Base-by-base conservation (phyloP, 768 basidiomycete genomes). In the Trametes elegans region DNA sequence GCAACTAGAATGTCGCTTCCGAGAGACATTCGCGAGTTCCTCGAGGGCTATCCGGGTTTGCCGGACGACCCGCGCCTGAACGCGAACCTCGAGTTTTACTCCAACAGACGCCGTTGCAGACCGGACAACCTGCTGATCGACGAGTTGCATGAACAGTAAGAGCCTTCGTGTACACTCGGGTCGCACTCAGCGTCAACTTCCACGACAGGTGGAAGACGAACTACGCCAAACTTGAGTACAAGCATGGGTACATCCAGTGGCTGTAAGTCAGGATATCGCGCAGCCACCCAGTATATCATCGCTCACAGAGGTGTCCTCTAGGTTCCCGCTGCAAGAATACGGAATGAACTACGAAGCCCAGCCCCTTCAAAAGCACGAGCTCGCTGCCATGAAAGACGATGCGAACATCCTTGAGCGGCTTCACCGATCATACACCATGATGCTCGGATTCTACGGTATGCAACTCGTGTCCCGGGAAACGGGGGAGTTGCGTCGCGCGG, bases 401-500 rank as follows among this genome's bases (percentile, higher is more conserved):
- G 61, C 75, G 27, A 59, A 62, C 35, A 74, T 85, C 39, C 68
- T 83, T 43, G 57, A 70, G 53, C 80, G 85, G 34, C 62, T 89
- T 27, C 49, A 83, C 4, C 69, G 68, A 26, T 88, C 88, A 18
- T 90, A 89, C 67, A 72, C 68, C 58, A 76, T 90, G 61, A 88
- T 92, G 84, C 78, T 90, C 24, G 85, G 87, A 66, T 90, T 90
- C 71, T 90, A 88, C 64, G 88, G 88, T 21, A 88, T 90, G 85
- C 73, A 74, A 26, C 77, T 90, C 28, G 69, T 82, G 35, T 79
- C 78, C 31, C 61, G 70, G 23, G 77, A 81, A 35, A 82, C 84
- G 0, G 88, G 88, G 3, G 75, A 84, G 23, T 61, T 90, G 14
- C 75, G 74, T 27, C 82, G 87, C 34, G 28, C 80, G 29, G 67